Evolutionary conservation across 2,329 filamentous ascomycete genomes (phyloP).

Genomic region (Dactylellina sp.): DNA sequence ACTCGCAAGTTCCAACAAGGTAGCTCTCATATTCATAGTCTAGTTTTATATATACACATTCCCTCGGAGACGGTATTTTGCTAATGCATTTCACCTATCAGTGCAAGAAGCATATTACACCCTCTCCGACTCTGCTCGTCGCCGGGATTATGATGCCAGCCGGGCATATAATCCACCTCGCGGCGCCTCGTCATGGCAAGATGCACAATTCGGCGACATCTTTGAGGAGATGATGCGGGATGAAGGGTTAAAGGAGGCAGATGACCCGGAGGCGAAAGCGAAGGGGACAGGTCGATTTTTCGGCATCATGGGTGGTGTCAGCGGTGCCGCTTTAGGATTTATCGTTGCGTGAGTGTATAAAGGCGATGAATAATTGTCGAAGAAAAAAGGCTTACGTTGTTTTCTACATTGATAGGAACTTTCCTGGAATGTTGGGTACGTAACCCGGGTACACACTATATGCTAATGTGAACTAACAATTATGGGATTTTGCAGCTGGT

Average conservation of each 20-base stretch:
- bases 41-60: neutral
- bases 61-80: neutral
- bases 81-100: slow-evolving; percentile 5
- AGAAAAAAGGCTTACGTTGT: neutral
- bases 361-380: neutral
- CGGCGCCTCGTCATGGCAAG: slow-evolving; percentile 65
- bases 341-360: slow-evolving; percentile 73
- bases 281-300: slow-evolving; percentile 80
- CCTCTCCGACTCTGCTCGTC: slow-evolving; percentile 80
- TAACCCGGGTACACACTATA: neutral
- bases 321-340: slow-evolving; percentile 90
- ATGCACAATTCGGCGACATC: slow-evolving; percentile 86
- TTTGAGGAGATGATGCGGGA: slow-evolving; percentile 93
- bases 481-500: too few species aligned
- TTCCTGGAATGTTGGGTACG: slow-evolving; percentile 77
- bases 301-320: slow-evolving; percentile 84
- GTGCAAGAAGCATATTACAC: slow-evolving; percentile 81
- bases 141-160: slow-evolving; percentile 83
- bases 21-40: slow-evolving; percentile 63
- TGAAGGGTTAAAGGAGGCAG: slow-evolving; percentile 81
- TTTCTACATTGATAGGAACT: slow-evolving; percentile 69
- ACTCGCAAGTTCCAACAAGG: slow-evolving; percentile 92
- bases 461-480: too few species aligned
- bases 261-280: slow-evolving; percentile 66
- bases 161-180: slow-evolving; percentile 62